These are phyloP conservation scores for Metschnikowia anglica DNA, from an alignment of 805 yeast species.

Conservation along the genomic window DNA sequence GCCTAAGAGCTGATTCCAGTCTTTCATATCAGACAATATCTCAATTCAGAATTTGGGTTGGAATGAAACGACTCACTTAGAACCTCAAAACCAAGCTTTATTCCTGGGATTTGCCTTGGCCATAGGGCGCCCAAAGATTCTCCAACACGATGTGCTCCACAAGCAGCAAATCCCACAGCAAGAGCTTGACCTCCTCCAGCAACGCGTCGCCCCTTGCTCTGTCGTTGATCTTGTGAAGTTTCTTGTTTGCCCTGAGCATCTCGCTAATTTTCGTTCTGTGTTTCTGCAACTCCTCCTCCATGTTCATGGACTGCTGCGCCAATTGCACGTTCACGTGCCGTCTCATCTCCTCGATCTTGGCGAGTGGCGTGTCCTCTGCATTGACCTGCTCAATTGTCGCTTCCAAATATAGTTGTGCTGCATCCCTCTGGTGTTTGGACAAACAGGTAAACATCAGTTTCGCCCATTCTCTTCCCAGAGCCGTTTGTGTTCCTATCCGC, in stretches of 20 bases:
- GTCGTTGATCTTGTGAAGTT: conserved; percentile 12
- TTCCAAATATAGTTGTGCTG: conserved; percentile 14
- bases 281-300: conserved; percentile 14
- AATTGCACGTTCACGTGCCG: conserved; percentile 15
- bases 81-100: no score
- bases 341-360: conserved; percentile 15
- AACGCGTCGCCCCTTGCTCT: conserved; percentile 7
- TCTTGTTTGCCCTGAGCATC: conserved; percentile 9
- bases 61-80: no score
- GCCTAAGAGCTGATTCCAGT: no score
- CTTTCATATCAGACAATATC: no score
- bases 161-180: conserved; percentile 15
- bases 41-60: no score
- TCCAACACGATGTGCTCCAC: conserved; percentile 10
- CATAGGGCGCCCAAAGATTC: not conserved
- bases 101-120: not conserved
- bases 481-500: conserved; percentile 15
- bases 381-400: conserved; percentile 11
- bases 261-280: conserved; percentile 10
- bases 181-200: conserved; percentile 7
- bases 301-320: conserved; percentile 14
- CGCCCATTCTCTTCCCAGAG: conserved; percentile 10
- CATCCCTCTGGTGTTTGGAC: conserved; percentile 14
- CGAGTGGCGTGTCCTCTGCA: conserved; percentile 13
- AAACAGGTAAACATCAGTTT: conserved; percentile 8